Percentiles rank a stretch among this genome's conserved stretches.
phyloP scores from a whole-genome alignment of 106 monocot genomes.

The Triglochin maritima region DNA sequence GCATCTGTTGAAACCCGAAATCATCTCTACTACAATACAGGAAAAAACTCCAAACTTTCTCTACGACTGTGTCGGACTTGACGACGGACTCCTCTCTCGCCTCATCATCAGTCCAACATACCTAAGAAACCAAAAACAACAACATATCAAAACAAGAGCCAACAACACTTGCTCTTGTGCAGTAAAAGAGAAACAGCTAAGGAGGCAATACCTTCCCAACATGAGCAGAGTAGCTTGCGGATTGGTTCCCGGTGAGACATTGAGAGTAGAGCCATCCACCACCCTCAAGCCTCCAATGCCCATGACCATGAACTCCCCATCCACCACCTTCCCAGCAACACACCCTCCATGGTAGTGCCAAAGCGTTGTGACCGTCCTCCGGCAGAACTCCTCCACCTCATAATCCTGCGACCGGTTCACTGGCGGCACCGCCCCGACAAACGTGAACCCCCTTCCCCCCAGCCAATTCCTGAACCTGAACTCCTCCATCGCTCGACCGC shows the following conservation, averaged over 20 bases:
- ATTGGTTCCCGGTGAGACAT: slow-evolving; percentile 77
- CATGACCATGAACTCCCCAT: slow-evolving; percentile 46
- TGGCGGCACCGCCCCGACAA: slow-evolving; percentile 43
- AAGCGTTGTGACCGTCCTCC: slow-evolving; percentile 52
- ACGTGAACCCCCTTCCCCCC: slow-evolving; percentile 41
- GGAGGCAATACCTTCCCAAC: slow-evolving; percentile 60
- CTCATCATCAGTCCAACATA: slow-evolving; percentile 5
- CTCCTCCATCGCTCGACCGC: slow-evolving; percentile 43
- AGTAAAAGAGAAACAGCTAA: no score
- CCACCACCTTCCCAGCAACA: slow-evolving; percentile 66
- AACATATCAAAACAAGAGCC: neutral
- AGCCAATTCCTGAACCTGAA: slow-evolving; percentile 27
- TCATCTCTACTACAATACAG: no score
- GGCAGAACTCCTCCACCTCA: slow-evolving; percentile 59
- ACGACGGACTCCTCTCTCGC: neutral
- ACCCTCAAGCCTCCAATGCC: slow-evolving; percentile 47
- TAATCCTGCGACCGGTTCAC: slow-evolving; percentile 33
- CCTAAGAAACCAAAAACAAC: slow-evolving; percentile 2
- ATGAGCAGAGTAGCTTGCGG: slow-evolving; percentile 92
- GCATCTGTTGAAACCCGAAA: no score
- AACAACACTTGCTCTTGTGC: no score
- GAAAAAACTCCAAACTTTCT: no score
- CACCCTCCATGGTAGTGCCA: slow-evolving; percentile 97
- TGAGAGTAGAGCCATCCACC: slow-evolving; percentile 61
- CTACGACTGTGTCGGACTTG: neutral